phyloP scores from a whole-genome alignment of 169 alveolate genomes.

The Cryptosporidium muris region DNA sequence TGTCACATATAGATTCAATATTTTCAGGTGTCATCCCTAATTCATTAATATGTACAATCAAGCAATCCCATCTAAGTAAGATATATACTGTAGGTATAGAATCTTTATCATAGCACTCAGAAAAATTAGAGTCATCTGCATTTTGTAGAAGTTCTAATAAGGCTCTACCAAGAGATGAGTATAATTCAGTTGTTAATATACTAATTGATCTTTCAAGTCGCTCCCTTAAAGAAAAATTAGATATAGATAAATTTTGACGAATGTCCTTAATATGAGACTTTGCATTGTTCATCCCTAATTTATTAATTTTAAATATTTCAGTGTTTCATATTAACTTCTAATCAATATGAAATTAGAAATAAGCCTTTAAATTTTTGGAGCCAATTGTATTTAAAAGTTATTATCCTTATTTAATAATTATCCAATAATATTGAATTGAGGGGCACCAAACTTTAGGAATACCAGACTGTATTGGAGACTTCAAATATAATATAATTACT shows the following conservation, averaged over 20 bases:
- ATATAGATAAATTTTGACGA: constrained; percentile 27
- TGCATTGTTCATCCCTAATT: neutral
- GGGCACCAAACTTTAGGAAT: too few relatives aligned
- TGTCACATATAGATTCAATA: constrained; percentile 75
- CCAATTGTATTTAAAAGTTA: too few relatives aligned
- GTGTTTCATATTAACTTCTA: neutral
- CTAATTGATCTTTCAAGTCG: constrained; percentile 61
- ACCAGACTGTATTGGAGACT: too few relatives aligned
- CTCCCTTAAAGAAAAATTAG: constrained; percentile 48
- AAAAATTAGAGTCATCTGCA: constrained; percentile 74
- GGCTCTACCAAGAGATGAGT: constrained; percentile 71
- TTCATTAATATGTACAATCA: constrained; percentile 74
- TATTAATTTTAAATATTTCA: neutral
- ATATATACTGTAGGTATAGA: constrained; percentile 66
- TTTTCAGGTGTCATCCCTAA: constrained; percentile 73
- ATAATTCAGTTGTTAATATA: constrained; percentile 73
- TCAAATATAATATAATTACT: too few relatives aligned
- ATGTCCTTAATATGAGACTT: constrained; percentile 29
- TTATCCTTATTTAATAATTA: too few relatives aligned
- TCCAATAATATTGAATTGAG: too few relatives aligned
- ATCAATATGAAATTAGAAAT: neutral
- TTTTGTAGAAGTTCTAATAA: constrained; percentile 76
- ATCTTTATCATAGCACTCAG: constrained; percentile 10
- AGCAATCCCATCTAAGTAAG: constrained; percentile 69
- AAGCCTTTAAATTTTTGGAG: too few relatives aligned